Percentiles rank a stretch among this genome's conserved stretches.
phyloP scores from a whole-genome alignment of 441 rosid species.

The Eutrema salsugineum region DNA sequence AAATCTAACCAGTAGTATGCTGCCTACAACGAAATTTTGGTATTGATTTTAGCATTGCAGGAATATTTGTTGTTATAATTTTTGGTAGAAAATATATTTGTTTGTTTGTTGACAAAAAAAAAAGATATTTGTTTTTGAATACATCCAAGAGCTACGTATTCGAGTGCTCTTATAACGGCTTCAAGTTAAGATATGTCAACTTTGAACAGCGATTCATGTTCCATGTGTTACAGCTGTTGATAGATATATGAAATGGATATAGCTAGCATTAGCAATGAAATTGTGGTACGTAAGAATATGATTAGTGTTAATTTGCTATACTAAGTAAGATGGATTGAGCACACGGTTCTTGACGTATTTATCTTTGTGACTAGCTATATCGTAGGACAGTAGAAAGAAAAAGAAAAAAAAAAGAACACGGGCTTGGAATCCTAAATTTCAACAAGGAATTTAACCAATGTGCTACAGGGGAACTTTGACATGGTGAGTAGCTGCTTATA shows the following conservation, averaged over 20 bases:
- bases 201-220: background rate
- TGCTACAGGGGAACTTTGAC: background rate
- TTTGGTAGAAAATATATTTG: background rate
- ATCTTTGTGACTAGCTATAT: background rate
- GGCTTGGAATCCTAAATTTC: background rate
- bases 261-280: too few species aligned
- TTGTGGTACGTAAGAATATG: background rate
- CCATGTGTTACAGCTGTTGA: background rate
- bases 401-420: too few species aligned
- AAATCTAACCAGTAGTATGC: background rate
- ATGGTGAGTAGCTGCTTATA: background rate
- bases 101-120: background rate
- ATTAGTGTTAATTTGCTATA: background rate
- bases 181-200: background rate
- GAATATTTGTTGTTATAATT: background rate
- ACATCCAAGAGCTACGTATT: background rate
- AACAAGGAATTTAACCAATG: background rate
- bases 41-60: background rate
- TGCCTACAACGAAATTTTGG: background rate
- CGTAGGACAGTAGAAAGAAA: background rate
- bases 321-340: background rate
- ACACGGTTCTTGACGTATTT: background rate
- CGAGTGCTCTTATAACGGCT: conserved; percentile 21
- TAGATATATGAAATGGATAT: background rate
- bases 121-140: background rate